Percentiles rank a stretch among this genome's conserved stretches.
These are phyloP conservation scores for Heliosperma pusillum DNA, from an alignment of 148 eudicot species.

Conservation along the genomic window DNA sequence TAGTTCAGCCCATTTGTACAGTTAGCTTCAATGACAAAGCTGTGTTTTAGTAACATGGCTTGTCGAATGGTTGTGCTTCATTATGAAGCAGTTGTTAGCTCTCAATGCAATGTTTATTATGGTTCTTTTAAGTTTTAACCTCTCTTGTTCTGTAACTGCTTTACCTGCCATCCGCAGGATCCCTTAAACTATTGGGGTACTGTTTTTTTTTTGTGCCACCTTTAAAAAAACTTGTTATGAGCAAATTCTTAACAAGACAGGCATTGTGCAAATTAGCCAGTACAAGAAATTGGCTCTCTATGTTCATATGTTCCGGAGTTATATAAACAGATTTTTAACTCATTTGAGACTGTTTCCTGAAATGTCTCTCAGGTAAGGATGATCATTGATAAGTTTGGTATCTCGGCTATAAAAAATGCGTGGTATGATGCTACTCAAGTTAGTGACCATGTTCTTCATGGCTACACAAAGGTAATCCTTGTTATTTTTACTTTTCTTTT, in stretches of 20 bases:
- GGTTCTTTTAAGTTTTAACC: neutral
- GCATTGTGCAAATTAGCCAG: neutral
- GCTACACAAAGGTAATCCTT: slow-evolving; percentile 71
- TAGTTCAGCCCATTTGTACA: neutral
- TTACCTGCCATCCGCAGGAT: no score
- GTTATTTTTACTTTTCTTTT: neutral
- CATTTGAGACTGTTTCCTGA: neutral
- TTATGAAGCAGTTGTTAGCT: neutral
- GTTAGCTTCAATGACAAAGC: neutral
- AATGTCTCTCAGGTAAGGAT: slow-evolving; percentile 57
- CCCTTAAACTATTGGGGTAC: no score
- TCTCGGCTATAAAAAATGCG: slow-evolving; percentile 55
- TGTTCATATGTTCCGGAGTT: neutral
- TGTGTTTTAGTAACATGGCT: neutral
- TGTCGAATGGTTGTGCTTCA: neutral
- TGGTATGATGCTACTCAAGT: slow-evolving; percentile 82
- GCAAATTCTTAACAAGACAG: neutral
- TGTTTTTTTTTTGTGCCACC: no score
- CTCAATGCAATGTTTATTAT: neutral
- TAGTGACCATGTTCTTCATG: slow-evolving; percentile 58
- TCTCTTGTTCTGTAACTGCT: neutral
- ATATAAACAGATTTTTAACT: neutral
- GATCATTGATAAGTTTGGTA: slow-evolving; percentile 81
- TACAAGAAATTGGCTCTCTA: neutral
- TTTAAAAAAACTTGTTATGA: no score